Conservation (phyloP, 331 rosid species). For the Malus hybrid region DNA sequence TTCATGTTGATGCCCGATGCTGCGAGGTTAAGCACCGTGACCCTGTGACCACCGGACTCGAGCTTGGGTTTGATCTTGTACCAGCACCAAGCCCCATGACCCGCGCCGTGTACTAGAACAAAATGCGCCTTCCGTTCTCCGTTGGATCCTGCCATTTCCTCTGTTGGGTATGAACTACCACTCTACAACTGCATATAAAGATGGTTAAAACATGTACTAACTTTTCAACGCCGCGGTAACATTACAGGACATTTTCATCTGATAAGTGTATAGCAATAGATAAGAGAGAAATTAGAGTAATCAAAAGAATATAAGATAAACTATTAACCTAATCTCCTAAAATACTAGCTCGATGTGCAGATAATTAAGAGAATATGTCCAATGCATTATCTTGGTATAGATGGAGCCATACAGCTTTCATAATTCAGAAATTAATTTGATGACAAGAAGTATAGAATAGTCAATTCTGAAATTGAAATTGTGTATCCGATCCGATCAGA, state of each 20-base stretch:
- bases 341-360: neutral
- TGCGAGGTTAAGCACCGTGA: conserved; percentile 36
- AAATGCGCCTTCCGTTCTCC: conserved; percentile 17
- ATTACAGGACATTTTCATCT: too few relatives aligned
- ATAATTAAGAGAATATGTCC: too few relatives aligned
- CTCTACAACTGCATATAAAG: neutral
- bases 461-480: too few relatives aligned
- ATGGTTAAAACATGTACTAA: neutral
- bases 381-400: too few relatives aligned
- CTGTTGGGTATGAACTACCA: neutral
- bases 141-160: neutral
- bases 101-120: conserved; percentile 44
- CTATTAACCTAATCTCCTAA: neutral
- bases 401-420: too few relatives aligned
- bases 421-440: too few relatives aligned
- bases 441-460: too few relatives aligned
- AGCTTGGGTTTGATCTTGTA: conserved; percentile 48
- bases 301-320: neutral
- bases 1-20: conserved; percentile 36
- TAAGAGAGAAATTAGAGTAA: too few relatives aligned
- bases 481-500: too few relatives aligned
- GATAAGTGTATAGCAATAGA: too few relatives aligned
- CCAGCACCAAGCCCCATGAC: conserved; percentile 63
- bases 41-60: conserved; percentile 37
- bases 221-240: neutral